Evolutionary conservation across 176 grass and related monocot genomes (phyloP), one percentile per base, ranked within the genome.

Genomic region (Urochloa ruziziensis): DNA sequence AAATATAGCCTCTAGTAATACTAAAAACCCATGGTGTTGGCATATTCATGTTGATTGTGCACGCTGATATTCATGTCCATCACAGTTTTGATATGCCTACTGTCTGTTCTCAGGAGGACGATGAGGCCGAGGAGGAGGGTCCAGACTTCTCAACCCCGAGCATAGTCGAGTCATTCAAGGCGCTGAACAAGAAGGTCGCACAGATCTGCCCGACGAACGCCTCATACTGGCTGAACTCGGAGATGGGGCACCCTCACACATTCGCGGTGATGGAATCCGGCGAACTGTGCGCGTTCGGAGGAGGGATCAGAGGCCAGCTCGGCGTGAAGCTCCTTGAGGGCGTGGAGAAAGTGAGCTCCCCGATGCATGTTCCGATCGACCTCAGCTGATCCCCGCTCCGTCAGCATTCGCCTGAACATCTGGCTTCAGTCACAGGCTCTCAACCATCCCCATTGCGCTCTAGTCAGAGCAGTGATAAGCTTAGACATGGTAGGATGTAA

Each of bases 261-360:
- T 74, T 83, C 11, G 81, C 81, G 1, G 42, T 83, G 14, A 83
- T 62, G 57, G 70, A 83, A 9, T 74, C 81, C 0, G 81, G 81
- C n/a, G 72, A 39, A 6, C n/a, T 83, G 30, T 74, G 62, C 37
- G 81, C 69, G 4, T 74, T 64, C 6, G 81, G 81, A 13, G 81
- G 70, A 74, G 80, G 81, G 81, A 52, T 74, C 81, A 74, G 70
- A 64, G 81, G 81, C 70, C 81, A 83, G 81, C 81, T 83, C 11
- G 81, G 81, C n/a, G 57, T 83, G 21, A 74, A 74, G 57, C 81
- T 83, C 6, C 0, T 3, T 8, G 68, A 51, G 21, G 81, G 43
- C 25, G 21, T 63, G 7, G 81, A 74, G 0, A 62, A 61, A 74
- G 14, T 21, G 43, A 48, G 35, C 23, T 16, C 9, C 30, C 81